Evolutionary conservation across 805 yeast genomes (phyloP).

Genomic region (Monosporozyma unispora): DNA sequence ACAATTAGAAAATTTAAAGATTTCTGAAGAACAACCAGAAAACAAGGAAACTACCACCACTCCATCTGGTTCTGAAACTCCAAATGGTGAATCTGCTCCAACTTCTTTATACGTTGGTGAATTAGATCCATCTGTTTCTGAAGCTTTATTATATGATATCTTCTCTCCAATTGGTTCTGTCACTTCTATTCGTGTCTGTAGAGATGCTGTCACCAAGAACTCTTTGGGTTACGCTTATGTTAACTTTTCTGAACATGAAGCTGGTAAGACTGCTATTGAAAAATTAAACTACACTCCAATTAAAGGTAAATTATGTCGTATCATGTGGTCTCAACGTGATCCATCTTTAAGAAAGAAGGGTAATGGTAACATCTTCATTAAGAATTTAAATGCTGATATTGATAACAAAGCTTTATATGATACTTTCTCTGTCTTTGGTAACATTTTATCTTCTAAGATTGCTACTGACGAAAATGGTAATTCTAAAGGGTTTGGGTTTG

Average conservation of each 20-base stretch:
- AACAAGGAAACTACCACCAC: constrained; percentile 22
- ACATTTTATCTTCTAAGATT: constrained; percentile 91
- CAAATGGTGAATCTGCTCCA: constrained; percentile 39
- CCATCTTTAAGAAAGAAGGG: constrained; percentile 92
- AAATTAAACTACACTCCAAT: constrained; percentile 89
- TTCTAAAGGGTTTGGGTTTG: constrained; percentile 95
- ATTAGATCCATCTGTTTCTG: constrained; percentile 84
- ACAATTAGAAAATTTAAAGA: constrained; percentile 29
- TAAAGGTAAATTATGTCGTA: constrained; percentile 95
- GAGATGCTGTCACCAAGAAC: constrained; percentile 94
- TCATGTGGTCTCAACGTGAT: constrained; percentile 99
- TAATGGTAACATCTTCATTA: constrained; percentile 93
- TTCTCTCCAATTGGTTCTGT: constrained; percentile 94
- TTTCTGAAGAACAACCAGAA: constrained; percentile 27
- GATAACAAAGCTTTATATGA: constrained; percentile 98
- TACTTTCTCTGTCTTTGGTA: constrained; percentile 95
- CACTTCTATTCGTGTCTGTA: constrained; percentile 94
- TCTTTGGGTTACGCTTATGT: constrained; percentile 98
- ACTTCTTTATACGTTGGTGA: constrained; percentile 97
- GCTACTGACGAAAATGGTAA: constrained; percentile 88
- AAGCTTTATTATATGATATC: constrained; percentile 88
- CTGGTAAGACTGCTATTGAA: constrained; percentile 90
- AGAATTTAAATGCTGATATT: constrained; percentile 95
- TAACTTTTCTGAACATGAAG: constrained; percentile 81
- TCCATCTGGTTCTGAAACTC: constrained; percentile 18